A percentile compares a stretch with the other conserved stretches of the same genome.
phyloP scores from a whole-genome alignment of 768 basidiomycete species.

The Hortiboletus campestris region DNA sequence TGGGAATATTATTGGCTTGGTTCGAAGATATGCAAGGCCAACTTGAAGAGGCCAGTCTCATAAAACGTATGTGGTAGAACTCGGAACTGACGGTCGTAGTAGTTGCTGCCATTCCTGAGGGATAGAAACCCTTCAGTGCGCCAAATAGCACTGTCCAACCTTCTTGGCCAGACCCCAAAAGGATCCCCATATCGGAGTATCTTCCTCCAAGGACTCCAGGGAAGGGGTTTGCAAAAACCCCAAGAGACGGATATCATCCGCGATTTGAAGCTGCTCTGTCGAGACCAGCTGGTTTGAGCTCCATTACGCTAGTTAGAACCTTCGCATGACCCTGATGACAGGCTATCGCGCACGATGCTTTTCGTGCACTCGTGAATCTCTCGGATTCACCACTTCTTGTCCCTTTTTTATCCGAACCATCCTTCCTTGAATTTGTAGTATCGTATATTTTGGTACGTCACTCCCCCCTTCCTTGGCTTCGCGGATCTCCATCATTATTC shows the following conservation, averaged over 20 bases:
- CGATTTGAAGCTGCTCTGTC: conserved; percentile 82
- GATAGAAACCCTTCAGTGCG: conserved; percentile 87
- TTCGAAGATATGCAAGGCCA: conserved; percentile 38
- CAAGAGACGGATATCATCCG: conserved; percentile 69
- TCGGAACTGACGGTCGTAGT: conserved; percentile 15
- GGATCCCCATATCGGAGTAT: conserved; percentile 70
- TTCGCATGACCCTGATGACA: conserved; percentile 34
- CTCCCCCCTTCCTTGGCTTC: background rate
- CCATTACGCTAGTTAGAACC: conserved; percentile 31
- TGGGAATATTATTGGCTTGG: conserved; percentile 16
- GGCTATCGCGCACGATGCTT: conserved; percentile 92
- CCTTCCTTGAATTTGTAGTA: conserved; percentile 77
- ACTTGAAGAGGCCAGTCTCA: conserved; percentile 37
- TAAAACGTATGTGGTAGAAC: background rate
- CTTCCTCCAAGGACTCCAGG: conserved; percentile 64
- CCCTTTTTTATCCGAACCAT: conserved; percentile 60
- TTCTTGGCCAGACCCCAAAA: conserved; percentile 75
- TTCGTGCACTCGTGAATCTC: conserved; percentile 90
- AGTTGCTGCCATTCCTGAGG: conserved; percentile 83
- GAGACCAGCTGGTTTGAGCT: conserved; percentile 71
- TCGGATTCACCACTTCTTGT: conserved; percentile 78
- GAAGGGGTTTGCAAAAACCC: conserved; percentile 53
- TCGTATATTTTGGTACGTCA: conserved; percentile 84
- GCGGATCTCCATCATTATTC: conserved; percentile 8
- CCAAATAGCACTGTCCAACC: conserved; percentile 79